Evolutionary conservation across 495 filamentous ascomycete species (phyloP).

Genomic region (Ramalina intermedia): DNA sequence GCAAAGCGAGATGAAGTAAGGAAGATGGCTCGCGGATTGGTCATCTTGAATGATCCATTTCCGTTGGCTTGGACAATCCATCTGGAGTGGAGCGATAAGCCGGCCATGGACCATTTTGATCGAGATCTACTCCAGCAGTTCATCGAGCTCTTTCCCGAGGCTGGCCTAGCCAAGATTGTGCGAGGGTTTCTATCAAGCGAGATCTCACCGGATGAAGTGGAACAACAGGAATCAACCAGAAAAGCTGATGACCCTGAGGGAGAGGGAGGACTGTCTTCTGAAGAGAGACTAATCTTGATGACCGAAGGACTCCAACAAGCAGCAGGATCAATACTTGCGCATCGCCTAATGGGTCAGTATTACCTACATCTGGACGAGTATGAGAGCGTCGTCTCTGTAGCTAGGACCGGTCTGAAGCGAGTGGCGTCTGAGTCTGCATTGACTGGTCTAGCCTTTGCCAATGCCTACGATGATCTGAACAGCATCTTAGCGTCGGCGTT

Average conservation of each 20-base stretch:
- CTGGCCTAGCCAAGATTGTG: slow-evolving; percentile 65
- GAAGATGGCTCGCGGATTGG: slow-evolving; percentile 73
- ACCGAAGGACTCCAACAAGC: slow-evolving; percentile 61
- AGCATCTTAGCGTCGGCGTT: slow-evolving; percentile 67
- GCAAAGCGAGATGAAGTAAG: slow-evolving; percentile 53
- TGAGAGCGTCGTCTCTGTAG: slow-evolving; percentile 64
- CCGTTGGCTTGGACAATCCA: slow-evolving; percentile 79
- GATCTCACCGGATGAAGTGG: slow-evolving; percentile 56
- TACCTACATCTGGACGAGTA: slow-evolving; percentile 79
- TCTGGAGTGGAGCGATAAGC: slow-evolving; percentile 76
- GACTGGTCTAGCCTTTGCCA: slow-evolving; percentile 50
- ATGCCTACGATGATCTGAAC: slow-evolving; percentile 57
- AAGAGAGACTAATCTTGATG: slow-evolving; percentile 69
- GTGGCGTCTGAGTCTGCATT: slow-evolving; percentile 42
- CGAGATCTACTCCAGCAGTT: slow-evolving; percentile 61
- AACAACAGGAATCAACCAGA: neutral
- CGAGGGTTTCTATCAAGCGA: slow-evolving; percentile 69
- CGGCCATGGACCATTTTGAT: slow-evolving; percentile 59
- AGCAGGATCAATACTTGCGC: slow-evolving; percentile 62
- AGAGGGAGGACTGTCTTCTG: slow-evolving; percentile 36
- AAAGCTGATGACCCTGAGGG: slow-evolving; percentile 24
- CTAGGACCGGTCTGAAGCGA: slow-evolving; percentile 53
- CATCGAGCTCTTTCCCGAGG: slow-evolving; percentile 68
- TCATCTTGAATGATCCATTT: slow-evolving; percentile 89
- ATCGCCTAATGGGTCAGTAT: slow-evolving; percentile 72